Conservation (phyloP, 2,329 filamentous ascomycete species). For the Fusarium globosum region DNA sequence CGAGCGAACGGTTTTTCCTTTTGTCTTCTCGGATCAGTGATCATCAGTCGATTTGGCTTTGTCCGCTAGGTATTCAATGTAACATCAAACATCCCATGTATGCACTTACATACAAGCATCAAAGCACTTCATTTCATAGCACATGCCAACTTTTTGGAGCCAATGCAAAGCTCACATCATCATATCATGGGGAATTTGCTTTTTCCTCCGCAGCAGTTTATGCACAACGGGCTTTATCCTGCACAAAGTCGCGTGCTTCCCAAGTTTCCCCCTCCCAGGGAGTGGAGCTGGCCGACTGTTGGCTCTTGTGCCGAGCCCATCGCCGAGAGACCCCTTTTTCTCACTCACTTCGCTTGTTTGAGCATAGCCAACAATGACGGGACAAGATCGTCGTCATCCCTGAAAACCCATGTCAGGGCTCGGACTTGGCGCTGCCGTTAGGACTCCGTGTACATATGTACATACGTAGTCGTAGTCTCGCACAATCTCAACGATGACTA, state of each 20-base stretch:
- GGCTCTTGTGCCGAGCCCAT: conserved; percentile 37
- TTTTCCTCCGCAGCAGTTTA: conserved; percentile 30
- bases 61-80: background rate
- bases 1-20: conserved; percentile 27
- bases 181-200: conserved; percentile 35
- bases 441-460: background rate
- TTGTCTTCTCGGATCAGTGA: conserved; percentile 10
- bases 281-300: conserved; percentile 30
- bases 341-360: conserved; percentile 35
- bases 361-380: conserved; percentile 24
- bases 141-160: conserved; percentile 11
- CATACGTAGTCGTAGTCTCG: background rate
- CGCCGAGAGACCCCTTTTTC: conserved; percentile 39
- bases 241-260: conserved; percentile 42
- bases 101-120: conserved; percentile 9
- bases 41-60: conserved; percentile 28
- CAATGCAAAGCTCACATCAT: conserved; percentile 20
- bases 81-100: conserved; percentile 9
- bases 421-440: conserved; percentile 25
- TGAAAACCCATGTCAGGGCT: conserved; percentile 13
- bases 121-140: conserved; percentile 15
- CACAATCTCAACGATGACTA: conserved; percentile 17
- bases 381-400: conserved; percentile 37
- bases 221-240: conserved; percentile 34
- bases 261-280: background rate